Percentiles rank a stretch among this genome's conserved stretches.
Evolutionary conservation across 2,329 filamentous ascomycete genomes (phyloP).

Genomic region (Aspergillus sp.): DNA sequence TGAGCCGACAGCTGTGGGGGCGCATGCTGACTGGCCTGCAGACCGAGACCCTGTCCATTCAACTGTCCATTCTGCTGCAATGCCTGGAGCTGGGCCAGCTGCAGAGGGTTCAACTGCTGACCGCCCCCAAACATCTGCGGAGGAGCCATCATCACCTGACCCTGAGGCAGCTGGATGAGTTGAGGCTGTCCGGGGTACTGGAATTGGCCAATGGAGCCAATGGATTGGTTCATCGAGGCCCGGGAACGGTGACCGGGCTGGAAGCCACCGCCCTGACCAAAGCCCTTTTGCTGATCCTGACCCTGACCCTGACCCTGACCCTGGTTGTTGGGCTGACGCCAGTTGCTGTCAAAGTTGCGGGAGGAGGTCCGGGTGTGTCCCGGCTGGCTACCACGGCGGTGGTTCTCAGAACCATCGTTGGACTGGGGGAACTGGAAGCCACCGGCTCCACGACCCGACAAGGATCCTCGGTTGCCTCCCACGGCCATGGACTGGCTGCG

Average conservation of each 20-base stretch:
- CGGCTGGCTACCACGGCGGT: constrained; percentile 68
- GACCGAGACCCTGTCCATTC: constrained; percentile 70
- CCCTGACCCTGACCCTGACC: constrained; percentile 48
- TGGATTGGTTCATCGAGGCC: constrained; percentile 80
- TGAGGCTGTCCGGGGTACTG: constrained; percentile 87
- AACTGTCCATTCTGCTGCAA: constrained; percentile 89
- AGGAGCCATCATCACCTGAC: constrained; percentile 76
- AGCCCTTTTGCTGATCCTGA: constrained; percentile 53
- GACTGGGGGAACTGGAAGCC: constrained; percentile 68
- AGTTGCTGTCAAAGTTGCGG: constrained; percentile 96
- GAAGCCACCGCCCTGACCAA: constrained; percentile 72
- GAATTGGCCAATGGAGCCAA: constrained; percentile 80
- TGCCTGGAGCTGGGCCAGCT: constrained; percentile 86
- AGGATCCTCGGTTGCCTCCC: constrained; percentile 65
- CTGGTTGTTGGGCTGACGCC: constrained; percentile 74
- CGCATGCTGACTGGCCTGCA: constrained; percentile 69
- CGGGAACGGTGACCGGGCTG: constrained; percentile 89
- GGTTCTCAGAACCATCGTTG: constrained; percentile 61
- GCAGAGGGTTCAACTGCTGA: constrained; percentile 85
- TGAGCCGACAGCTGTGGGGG: constrained; percentile 59
- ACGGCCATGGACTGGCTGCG: constrained; percentile 53
- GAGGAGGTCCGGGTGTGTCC: constrained; percentile 81
- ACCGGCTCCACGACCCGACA: constrained; percentile 63
- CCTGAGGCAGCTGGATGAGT: constrained; percentile 78
- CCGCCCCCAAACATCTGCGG: constrained; percentile 76